Conservation (phyloP, 345 rosid genomes). For the Eucalyptus regnans region DNA sequence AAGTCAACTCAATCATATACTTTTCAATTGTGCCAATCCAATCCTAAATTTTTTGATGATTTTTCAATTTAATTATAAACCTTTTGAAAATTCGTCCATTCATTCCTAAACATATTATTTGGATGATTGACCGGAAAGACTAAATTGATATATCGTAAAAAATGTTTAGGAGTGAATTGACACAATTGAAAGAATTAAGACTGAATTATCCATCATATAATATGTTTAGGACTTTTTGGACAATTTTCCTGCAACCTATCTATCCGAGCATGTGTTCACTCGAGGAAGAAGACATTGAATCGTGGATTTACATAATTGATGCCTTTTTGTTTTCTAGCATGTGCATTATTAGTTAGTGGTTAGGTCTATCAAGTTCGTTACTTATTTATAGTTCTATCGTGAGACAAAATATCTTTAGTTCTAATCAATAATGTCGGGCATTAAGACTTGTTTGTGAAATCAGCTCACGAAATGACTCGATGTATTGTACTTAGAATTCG, state of each 20-base stretch:
- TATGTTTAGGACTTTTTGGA: too few species aligned
- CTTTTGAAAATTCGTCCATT: neutral
- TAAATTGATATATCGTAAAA: accelerated
- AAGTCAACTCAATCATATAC: neutral
- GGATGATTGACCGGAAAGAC: accelerated
- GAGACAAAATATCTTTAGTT: neutral
- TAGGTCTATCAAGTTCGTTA: neutral
- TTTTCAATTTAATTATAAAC: too few species aligned
- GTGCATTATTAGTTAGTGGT: neutral
- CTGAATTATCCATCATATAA: accelerated
- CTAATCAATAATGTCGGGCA: accelerated
- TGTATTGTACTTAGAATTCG: accelerated
- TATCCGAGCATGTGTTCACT: too few species aligned
- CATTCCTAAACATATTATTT: too few species aligned
- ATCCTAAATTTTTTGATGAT: accelerated
- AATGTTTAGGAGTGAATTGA: accelerated
- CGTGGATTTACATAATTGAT: neutral
- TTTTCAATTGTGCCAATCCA: accelerated
- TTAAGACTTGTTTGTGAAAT: neutral
- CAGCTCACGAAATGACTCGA: neutral
- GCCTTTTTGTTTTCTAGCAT: neutral
- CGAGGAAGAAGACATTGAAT: neutral
- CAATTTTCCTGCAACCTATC: accelerated
- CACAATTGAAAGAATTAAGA: too few species aligned
- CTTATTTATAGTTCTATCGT: too few species aligned